Evolutionary conservation across 345 rosid species (phyloP), one percentile per base, ranked within the genome.

Genomic region (Pistacia atlantica): DNA sequence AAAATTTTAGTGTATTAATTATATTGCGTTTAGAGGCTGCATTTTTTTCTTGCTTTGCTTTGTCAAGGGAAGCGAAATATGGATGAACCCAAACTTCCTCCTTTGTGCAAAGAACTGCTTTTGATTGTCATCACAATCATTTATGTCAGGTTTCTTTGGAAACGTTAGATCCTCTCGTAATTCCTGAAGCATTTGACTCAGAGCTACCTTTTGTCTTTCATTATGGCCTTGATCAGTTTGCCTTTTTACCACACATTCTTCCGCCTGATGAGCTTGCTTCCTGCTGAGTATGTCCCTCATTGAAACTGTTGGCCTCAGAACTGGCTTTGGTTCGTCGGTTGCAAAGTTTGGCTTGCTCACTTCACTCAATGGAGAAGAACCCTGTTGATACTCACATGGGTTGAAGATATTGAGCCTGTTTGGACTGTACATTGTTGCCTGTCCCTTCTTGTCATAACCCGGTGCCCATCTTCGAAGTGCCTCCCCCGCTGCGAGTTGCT

Each of bases 261-360:
- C 88, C 0, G 90, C 46, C 9, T 42, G 79, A 54, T 51, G 66
- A 60, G 85, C 84, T 83, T 91, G 99, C 85, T 93, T 93, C 82
- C 89, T 87, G 84, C 91, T 89, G 25, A 96, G 89, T n/a, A 96
- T 86, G 75, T 96, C 97, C 8, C 97, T 85, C 98, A 96, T 96
- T 10, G 99, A 96, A 78, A 96, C 90, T 2, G 89, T 90, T 61
- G 97, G 73, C 83, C 86, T 90, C 33, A 86, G 11, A 71, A 85
- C 85, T 11, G 94, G 93, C 81, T 82, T 91, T 5, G 86, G 76
- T 31, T 80, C 87, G 17, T 84, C 82, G 3, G 65, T 72, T 4
- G 56, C 68, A 37, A 80, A 63, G 45, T 70, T 80, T 3, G 75
- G 73, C 49, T 82, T 80, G 80, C 75, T 86, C 63, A 71, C 35